These are phyloP conservation scores for Aspergillus mulundensis DNA, from an alignment of 495 filamentous ascomycete genomes.

Conservation along the genomic window DNA sequence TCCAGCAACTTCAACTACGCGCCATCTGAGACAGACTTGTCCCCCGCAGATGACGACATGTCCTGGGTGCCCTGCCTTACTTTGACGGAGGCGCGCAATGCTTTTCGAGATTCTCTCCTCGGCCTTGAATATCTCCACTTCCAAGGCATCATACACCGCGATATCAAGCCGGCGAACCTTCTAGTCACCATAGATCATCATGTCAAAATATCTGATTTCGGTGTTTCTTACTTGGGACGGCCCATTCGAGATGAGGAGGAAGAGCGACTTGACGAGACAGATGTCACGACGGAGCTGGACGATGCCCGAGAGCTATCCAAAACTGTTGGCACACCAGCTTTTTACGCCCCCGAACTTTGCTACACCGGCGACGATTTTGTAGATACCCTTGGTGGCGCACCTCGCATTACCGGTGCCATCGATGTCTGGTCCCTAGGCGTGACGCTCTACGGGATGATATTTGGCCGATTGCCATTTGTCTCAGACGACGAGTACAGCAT, in stretches of 20 bases:
- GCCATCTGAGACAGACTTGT: slow-evolving; percentile 54
- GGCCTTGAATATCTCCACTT: slow-evolving; percentile 95
- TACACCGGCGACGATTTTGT: slow-evolving; percentile 58
- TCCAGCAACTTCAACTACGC: slow-evolving; percentile 49
- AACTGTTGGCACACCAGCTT: slow-evolving; percentile 94
- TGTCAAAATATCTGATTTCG: slow-evolving; percentile 99
- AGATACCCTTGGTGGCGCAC: slow-evolving; percentile 37
- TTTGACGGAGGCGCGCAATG: slow-evolving; percentile 73
- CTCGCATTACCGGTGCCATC: slow-evolving; percentile 67
- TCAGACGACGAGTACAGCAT: slow-evolving; percentile 86
- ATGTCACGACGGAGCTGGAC: slow-evolving; percentile 70
- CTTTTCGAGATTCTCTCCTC: slow-evolving; percentile 89
- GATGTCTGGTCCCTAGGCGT: slow-evolving; percentile 97
- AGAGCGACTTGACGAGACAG: slow-evolving; percentile 76
- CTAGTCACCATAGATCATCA: slow-evolving; percentile 78
- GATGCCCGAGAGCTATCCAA: slow-evolving; percentile 93
- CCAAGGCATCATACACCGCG: slow-evolving; percentile 93
- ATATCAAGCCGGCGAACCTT: slow-evolving; percentile 98
- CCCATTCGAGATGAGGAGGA: slow-evolving; percentile 73
- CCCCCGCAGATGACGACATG: slow-evolving; percentile 66
- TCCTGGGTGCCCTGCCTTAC: slow-evolving; percentile 90
- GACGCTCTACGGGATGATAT: slow-evolving; percentile 93
- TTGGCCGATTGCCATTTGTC: slow-evolving; percentile 86
- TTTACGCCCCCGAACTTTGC: slow-evolving; percentile 98
- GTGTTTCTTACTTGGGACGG: slow-evolving; percentile 91